A percentile compares a stretch with the other conserved stretches of the same genome.
Conservation (phyloP, 1,284 basidiomycete genomes). For the Pyrrhoderma noxium region DNA sequence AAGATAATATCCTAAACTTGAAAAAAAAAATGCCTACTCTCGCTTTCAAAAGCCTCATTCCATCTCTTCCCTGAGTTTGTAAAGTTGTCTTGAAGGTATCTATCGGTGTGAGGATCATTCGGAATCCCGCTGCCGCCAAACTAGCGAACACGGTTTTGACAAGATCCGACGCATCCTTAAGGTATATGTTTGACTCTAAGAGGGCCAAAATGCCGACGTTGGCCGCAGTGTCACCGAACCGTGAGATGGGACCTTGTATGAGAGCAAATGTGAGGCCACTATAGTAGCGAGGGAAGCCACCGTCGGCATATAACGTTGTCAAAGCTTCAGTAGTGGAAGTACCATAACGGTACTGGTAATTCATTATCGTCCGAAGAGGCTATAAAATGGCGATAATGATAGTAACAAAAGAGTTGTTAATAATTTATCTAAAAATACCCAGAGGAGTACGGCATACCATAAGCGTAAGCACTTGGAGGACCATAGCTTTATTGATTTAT, state of each 20-base stretch:
- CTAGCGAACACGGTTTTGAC: slow-evolving; percentile 69
- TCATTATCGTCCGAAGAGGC: slow-evolving; percentile 85
- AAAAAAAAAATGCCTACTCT: slow-evolving; percentile 53
- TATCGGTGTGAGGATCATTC: slow-evolving; percentile 81
- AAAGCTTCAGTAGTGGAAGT: slow-evolving; percentile 61
- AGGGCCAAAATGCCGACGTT: slow-evolving; percentile 77
- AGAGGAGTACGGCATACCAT: slow-evolving; percentile 55
- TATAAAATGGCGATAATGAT: slow-evolving; percentile 18
- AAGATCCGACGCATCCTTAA: slow-evolving; percentile 52
- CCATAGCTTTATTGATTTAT: slow-evolving; percentile 55
- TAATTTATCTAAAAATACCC: no score
- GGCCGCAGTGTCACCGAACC: slow-evolving; percentile 87
- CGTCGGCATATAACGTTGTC: slow-evolving; percentile 64
- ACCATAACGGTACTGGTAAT: slow-evolving; percentile 85
- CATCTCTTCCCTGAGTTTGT: slow-evolving; percentile 77
- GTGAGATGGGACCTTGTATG: slow-evolving; percentile 67
- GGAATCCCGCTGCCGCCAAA: slow-evolving; percentile 64
- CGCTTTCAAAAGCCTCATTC: slow-evolving; percentile 54
- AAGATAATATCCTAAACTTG: not conserved
- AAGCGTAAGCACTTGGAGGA: slow-evolving; percentile 78
- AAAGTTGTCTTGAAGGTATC: slow-evolving; percentile 90
- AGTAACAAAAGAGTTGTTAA: not conserved
- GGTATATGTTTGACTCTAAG: slow-evolving; percentile 59
- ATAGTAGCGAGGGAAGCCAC: slow-evolving; percentile 78
- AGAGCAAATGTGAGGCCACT: slow-evolving; percentile 77